Evolutionary conservation across 2,329 filamentous ascomycete genomes (phyloP).

Genomic region (Sarocladium kiliense): DNA sequence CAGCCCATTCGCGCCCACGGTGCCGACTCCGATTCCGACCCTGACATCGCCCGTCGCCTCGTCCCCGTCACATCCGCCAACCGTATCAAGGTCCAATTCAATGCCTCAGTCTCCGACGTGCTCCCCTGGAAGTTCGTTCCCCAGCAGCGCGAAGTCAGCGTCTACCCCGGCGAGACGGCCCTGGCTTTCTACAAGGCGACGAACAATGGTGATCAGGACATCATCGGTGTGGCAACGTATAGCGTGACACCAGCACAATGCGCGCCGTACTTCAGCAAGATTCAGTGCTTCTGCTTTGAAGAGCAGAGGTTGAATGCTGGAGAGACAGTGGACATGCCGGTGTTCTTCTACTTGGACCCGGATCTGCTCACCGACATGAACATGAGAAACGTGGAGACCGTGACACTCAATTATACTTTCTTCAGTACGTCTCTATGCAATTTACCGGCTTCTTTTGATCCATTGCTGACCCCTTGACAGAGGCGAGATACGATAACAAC

Average conservation of each 20-base stretch:
- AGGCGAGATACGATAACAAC: constrained; percentile 42
- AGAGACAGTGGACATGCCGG: constrained; percentile 98
- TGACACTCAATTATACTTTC: constrained; percentile 95
- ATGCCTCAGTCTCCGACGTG: constrained; percentile 88
- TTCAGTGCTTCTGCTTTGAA: constrained; percentile 99
- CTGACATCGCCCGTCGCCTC: constrained; percentile 70
- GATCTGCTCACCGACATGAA: constrained; percentile 88
- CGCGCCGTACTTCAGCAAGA: constrained; percentile 98
- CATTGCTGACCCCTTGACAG: constrained; percentile 32
- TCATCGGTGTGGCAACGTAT: constrained; percentile 97
- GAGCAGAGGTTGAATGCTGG: constrained; percentile 90
- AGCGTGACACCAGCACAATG: constrained; percentile 94
- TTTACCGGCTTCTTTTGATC: no score
- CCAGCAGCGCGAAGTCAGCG: constrained; percentile 93
- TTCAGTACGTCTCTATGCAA: constrained; percentile 80
- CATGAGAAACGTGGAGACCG: constrained; percentile 91
- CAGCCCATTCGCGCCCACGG: constrained; percentile 81
- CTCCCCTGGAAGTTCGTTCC: constrained; percentile 96
- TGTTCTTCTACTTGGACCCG: constrained; percentile 98
- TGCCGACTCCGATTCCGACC: constrained; percentile 43
- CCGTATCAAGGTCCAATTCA: constrained; percentile 92
- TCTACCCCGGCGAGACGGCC: constrained; percentile 92
- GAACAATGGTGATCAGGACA: constrained; percentile 84
- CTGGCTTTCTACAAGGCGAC: constrained; percentile 97
- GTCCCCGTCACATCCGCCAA: constrained; percentile 74